Evolutionary conservation across 179 eudicot species (phyloP).

Genomic region (Silene vulgaris): DNA sequence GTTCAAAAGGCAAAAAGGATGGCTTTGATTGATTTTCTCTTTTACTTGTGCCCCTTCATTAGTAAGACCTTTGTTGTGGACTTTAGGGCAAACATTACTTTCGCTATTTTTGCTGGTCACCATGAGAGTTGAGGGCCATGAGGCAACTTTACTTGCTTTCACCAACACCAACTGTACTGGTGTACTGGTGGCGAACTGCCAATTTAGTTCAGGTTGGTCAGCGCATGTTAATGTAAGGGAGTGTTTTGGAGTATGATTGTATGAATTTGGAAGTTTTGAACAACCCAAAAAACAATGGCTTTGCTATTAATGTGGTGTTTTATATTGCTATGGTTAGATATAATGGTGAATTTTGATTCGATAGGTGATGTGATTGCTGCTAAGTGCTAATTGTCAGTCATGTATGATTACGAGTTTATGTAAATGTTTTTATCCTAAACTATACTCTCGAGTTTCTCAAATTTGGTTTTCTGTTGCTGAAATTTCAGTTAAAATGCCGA

Average conservation of each 20-base stretch:
- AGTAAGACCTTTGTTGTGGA: too few species aligned
- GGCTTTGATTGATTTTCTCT: too few species aligned
- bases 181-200: not conserved
- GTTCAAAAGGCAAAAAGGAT: too few species aligned
- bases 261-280: not conserved
- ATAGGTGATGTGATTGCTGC: too few species aligned
- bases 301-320: not conserved
- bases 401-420: not conserved
- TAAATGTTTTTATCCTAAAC: not conserved
- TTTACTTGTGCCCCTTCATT: too few species aligned
- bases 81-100: too few species aligned
- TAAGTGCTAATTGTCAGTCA: too few species aligned
- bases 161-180: not conserved
- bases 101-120: too few species aligned
- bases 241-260: not conserved
- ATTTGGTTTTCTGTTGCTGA: not conserved
- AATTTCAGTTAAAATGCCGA: conserved; percentile 48
- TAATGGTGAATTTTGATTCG: too few species aligned
- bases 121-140: not conserved
- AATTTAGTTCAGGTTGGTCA: not conserved
- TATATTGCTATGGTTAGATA: not conserved
- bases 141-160: not conserved
- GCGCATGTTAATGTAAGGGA: not conserved
- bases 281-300: not conserved
- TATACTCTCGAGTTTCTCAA: not conserved